phyloP scores from a whole-genome alignment of 371 early-diverging fungal species.

The Mortierella sp. region DNA sequence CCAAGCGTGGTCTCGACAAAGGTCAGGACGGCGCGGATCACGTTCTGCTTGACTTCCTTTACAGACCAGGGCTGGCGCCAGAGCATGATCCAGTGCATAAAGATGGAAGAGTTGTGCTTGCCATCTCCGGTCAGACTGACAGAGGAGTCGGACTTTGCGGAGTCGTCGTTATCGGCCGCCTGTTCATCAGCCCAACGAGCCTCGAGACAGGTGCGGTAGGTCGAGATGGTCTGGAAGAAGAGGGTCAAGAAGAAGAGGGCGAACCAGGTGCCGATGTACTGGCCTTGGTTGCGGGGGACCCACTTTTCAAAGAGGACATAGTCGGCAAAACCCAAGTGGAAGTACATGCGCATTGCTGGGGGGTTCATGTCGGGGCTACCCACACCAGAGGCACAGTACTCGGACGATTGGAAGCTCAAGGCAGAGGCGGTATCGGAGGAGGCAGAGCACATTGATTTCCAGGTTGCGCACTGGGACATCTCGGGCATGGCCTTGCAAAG shows the following conservation, averaged over 20 bases:
- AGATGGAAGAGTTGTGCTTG: conserved; percentile 21
- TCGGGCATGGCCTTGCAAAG: conserved; percentile 72
- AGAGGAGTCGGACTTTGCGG: conserved; percentile 27
- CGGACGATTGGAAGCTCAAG: conserved; percentile 37
- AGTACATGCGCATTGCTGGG: conserved; percentile 76
- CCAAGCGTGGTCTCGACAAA: conserved; percentile 61
- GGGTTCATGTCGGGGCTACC: conserved; percentile 55
- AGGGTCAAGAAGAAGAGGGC: conserved; percentile 61
- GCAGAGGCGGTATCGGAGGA: conserved; percentile 35
- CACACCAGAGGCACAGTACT: conserved; percentile 46
- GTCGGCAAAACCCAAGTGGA: conserved; percentile 67
- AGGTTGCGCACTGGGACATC: conserved; percentile 69
- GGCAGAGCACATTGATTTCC: conserved; percentile 62
- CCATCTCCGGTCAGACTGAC: conserved; percentile 18
- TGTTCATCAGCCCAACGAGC: conserved; percentile 52
- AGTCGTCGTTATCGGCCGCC: conserved; percentile 8
- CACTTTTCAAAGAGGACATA: conserved; percentile 66
- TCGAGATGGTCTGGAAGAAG: conserved; percentile 52
- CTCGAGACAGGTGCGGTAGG: conserved; percentile 56
- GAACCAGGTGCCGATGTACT: conserved; percentile 60
- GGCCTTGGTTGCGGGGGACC: conserved; percentile 57
- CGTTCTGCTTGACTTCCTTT: conserved; percentile 40
- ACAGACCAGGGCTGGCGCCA: conserved; percentile 49
- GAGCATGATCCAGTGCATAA: conserved; percentile 43
- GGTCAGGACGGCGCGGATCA: conserved; percentile 52